phyloP scores from a whole-genome alignment of 441 rosid species.

The Erodium texanum region DNA sequence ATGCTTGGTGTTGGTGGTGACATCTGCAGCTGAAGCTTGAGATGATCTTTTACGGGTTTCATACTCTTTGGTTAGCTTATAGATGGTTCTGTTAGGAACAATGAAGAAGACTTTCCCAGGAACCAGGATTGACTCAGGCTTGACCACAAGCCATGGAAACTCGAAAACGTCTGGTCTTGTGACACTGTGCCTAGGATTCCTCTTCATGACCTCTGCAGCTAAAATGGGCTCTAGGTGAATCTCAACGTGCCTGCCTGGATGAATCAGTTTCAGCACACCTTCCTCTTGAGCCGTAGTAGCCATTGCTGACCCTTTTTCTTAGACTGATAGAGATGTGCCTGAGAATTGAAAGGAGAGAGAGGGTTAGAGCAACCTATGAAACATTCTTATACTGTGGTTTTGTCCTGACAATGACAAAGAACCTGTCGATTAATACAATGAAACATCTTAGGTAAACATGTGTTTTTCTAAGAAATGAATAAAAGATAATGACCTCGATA shows the following conservation, averaged over 20 bases:
- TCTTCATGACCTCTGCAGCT: slow-evolving; percentile 35
- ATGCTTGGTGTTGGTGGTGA: slow-evolving; percentile 1
- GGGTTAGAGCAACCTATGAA: background rate
- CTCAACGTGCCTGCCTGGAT: slow-evolving; percentile 34
- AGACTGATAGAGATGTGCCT: too few species aligned
- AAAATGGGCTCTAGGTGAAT: slow-evolving; percentile 23
- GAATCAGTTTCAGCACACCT: slow-evolving; percentile 35
- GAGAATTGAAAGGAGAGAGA: slow-evolving; percentile 6
- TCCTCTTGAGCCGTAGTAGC: slow-evolving; percentile 9
- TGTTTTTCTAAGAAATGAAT: slow-evolving; percentile 8
- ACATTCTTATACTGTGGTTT: too few species aligned
- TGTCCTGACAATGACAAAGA: slow-evolving; percentile 15
- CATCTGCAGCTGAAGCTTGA: background rate
- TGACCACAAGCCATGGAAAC: slow-evolving; percentile 43
- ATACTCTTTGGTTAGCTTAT: slow-evolving; percentile 27
- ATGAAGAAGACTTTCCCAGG: slow-evolving; percentile 35
- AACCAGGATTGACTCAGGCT: slow-evolving; percentile 26
- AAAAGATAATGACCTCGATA: background rate
- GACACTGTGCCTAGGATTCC: slow-evolving; percentile 40
- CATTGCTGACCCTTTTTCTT: background rate
- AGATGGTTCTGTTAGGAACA: slow-evolving; percentile 33
- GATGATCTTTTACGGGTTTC: background rate
- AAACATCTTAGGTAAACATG: slow-evolving; percentile 14
- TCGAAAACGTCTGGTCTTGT: slow-evolving; percentile 36
- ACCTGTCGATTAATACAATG: slow-evolving; percentile 15